Percentiles rank a stretch among this genome's conserved stretches.
Evolutionary conservation across 306 rosid genomes (phyloP).

Genomic region (Cercis canadensis): DNA sequence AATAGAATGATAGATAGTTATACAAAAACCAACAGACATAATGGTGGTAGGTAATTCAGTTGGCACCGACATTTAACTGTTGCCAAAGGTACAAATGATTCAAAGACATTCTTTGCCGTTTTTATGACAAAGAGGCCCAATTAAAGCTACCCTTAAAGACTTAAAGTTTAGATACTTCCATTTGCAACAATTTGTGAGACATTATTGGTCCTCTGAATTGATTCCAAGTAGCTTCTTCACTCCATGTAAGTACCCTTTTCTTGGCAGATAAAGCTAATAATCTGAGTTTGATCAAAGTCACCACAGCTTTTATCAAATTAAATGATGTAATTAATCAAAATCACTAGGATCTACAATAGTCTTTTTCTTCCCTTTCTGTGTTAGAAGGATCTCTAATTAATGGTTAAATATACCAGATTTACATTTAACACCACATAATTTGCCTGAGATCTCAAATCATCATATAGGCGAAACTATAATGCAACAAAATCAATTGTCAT

Average conservation of each 20-base stretch:
- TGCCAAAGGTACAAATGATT: slow-evolving; percentile 19
- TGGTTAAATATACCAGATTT: too few species aligned
- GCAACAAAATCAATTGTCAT: too few species aligned
- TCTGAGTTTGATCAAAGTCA: too few species aligned
- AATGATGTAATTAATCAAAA: too few species aligned
- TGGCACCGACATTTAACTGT: slow-evolving; percentile 27
- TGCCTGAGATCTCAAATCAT: too few species aligned
- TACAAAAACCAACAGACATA: background rate
- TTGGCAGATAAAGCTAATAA: too few species aligned
- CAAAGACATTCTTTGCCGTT: slow-evolving; percentile 17
- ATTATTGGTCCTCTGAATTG: slow-evolving; percentile 15
- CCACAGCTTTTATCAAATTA: background rate
- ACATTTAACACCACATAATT: too few species aligned
- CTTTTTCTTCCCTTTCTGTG: too few species aligned
- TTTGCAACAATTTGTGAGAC: slow-evolving; percentile 1
- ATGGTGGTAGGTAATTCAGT: slow-evolving; percentile 50
- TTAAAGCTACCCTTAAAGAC: too few species aligned
- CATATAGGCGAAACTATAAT: too few species aligned
- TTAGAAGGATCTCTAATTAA: too few species aligned
- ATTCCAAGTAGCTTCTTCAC: slow-evolving; percentile 17
- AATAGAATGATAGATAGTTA: background rate
- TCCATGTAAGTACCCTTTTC: background rate
- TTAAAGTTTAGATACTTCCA: slow-evolving; percentile 22
- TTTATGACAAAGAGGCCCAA: slow-evolving; percentile 19
- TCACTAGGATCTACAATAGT: too few species aligned